Evolutionary conservation across 805 yeast species (phyloP), one percentile per base, ranked within the genome.

Genomic region (Candida railenensis): DNA sequence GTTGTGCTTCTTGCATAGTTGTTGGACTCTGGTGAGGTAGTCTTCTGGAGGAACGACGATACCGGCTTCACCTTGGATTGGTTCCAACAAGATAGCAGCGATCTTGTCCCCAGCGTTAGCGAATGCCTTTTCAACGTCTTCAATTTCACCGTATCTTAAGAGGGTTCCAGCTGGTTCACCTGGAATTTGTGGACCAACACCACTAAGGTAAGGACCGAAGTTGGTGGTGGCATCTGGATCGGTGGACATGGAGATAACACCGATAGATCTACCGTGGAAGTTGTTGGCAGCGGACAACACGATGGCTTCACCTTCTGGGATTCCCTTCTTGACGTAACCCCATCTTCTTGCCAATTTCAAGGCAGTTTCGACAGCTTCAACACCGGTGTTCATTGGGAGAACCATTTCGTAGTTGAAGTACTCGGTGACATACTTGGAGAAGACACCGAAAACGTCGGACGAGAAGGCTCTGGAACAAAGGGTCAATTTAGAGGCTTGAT

Each of bases 61-160:
- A 56, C 98, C 98, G 30, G 98, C 98, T 67, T 92, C 98, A 66
- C 98, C 98, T 68, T 92, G 98, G 61, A 91, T 91, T 52, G 97
- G 97, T 72, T 92, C 98, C 57, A 92, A 80, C 53, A 92, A 72
- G 54, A 92, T 80, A 37, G 96, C 98, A 39, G 96, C 96, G 53
- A 92, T 82, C 64, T 82, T 84, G 65, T 87, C 92, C 53, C 97
- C 97, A 20, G 92, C 89, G 47, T 80, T 80, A 53, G 77, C 73
- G 59, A 91, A 83, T 2, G 96, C 96, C 55, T 75, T 74, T 68
- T 89, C 90, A 44, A 92, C 82, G 62, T 92, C 97, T 63, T 82
- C 96, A 59, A 89, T 81, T 50, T 75, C 80, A 62, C 96, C 96
- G 68, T 87, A 91, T 67, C 96, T 81, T 62, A 85, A 71, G 48